Conservation (phyloP, 176 grass and related monocot genomes). For the Hordeum vulgare region MorexV3_pseudomolecules_assembly NC_058521.1:370523496-370523995, state of each 20-base stretch:
- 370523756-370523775: neutral
- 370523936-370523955: too few relatives aligned
- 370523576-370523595: conserved; percentile 81
- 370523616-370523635: conserved; percentile 94
- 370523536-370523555: conserved; percentile 81
- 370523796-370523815: conserved; percentile 73
- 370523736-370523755: neutral
- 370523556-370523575: conserved; percentile 95
- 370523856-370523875: too few relatives aligned
- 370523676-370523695: conserved; percentile 49
- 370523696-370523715: neutral
- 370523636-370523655: conserved; percentile 78
- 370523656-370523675: conserved; percentile 80
- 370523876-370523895: too few relatives aligned
- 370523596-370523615: conserved; percentile 77
- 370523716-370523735: neutral
- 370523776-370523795: conserved; percentile 72
- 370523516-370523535: conserved; percentile 81
- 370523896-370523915: too few relatives aligned
- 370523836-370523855: too few relatives aligned
- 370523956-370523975: too few relatives aligned
- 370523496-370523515: conserved; percentile 82
- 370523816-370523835: conserved; percentile 77
- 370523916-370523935: too few relatives aligned
- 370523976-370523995: too few relatives aligned